phyloP scores from a whole-genome alignment of 2,329 filamentous ascomycete genomes.

The Lasiodiplodia sp. region DNA sequence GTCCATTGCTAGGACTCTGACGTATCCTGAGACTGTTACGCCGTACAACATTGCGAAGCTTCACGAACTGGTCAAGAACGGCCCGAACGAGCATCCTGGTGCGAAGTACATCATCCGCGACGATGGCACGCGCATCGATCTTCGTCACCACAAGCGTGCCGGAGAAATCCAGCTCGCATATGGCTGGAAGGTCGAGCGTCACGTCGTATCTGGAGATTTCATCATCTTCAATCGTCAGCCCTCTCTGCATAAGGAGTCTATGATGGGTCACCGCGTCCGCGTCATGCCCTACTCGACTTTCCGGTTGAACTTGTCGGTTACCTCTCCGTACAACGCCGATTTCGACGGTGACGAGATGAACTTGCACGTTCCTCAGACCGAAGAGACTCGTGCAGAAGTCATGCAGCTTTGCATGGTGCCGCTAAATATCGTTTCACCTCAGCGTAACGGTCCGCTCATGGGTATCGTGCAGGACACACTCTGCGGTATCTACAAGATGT shows the following conservation, averaged over 20 bases:
- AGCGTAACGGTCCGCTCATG: conserved; percentile 97
- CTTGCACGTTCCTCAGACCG: conserved; percentile 96
- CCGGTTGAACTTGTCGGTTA: conserved; percentile 95
- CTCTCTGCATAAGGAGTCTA: conserved; percentile 98
- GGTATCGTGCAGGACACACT: conserved; percentile 99
- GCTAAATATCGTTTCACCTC: conserved; percentile 96
- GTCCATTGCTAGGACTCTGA: conserved; percentile 90
- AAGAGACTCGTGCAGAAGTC: conserved; percentile 95
- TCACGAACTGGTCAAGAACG: conserved; percentile 87
- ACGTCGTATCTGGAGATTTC: conserved; percentile 93
- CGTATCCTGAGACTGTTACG: conserved; percentile 96
- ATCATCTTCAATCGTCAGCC: conserved; percentile 99
- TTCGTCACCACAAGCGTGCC: conserved; percentile 89
- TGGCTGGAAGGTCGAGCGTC: conserved; percentile 98
- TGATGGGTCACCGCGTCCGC: conserved; percentile 98
- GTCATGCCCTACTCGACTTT: conserved; percentile 99
- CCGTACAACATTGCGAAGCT: conserved; percentile 97
- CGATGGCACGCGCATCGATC: conserved; percentile 91
- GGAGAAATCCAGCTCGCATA: conserved; percentile 88
- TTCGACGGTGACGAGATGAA: conserved; percentile 99
- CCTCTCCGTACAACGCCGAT: conserved; percentile 99
- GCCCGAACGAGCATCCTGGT: conserved; percentile 92
- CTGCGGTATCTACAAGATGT: conserved; percentile 96
- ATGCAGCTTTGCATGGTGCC: conserved; percentile 97
- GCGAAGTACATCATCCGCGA: conserved; percentile 96